Evolutionary conservation across 257 asterid genomes (phyloP), one percentile per base, ranked within the genome.

Genomic region (Solanum piurae): DNA sequence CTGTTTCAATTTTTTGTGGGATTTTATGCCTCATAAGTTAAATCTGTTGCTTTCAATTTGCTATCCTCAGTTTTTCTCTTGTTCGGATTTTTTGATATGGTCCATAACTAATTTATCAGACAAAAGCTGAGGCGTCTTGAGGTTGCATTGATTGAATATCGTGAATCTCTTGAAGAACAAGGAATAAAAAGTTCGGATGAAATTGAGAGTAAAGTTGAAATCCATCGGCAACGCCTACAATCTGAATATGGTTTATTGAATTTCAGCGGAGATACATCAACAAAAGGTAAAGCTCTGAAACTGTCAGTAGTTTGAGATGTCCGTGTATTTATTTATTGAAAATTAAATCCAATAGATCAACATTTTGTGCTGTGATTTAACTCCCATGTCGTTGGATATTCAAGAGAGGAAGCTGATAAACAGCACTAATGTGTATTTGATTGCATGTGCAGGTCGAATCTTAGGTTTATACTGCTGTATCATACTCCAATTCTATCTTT

Each of bases 101-200:
- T 89, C 87, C 76, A 87, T 68, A 34, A 86, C 85, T 89, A 66
- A 69, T 55, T 85, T 86, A 42, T 74, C 94, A 96, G 99, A 88
- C 98, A 93, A 90, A 96, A 94, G 88, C 75, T 95, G 92, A 95
- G 99, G 92, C 94, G 93, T 23, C 90, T 95, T 86, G 99, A 96
- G 92, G 98, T 95, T 85, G 95, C 93, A 71, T 86, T 96, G 89
- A 95, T 96, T 90, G 98, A 94, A 88, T 96, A 95, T 87, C 96
- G 96, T 12, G 98, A 96, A 93, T 94, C 96, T 90, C 98, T 96
- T 88, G 98, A 94, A 91, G 98, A 96, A 79, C 92, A 90, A 84
- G 98, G 98, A 82, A 84, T 91, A 73, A 94, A 88, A 86, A 88
- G 86, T 87, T 38, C 90, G 0, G 98, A 94, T 82, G 98, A 94